Base-by-base conservation (phyloP, 2,329 filamentous ascomycete genomes). In the Fusarium napiforme region DNA sequence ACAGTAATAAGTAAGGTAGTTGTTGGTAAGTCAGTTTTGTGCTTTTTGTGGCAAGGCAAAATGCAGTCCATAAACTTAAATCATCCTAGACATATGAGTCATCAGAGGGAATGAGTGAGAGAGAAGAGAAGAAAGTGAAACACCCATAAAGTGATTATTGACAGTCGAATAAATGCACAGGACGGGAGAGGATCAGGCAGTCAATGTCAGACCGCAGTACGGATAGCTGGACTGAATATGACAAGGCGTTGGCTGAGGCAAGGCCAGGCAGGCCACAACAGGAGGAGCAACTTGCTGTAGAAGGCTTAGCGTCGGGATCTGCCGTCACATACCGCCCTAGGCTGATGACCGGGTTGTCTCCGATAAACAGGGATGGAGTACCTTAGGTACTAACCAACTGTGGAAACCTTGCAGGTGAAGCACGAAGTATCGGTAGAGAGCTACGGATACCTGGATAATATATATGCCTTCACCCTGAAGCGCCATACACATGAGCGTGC, bases 151-250 rank as follows among this genome's bases (percentile, higher is more conserved):
- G 46, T 53, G 49, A 56, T 71, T 60, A 43, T 67, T 62, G 50
- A 55, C 58, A 57, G 45, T 75, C 43, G 53, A 67, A 52, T 40
- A 67, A 67, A 66, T 67, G 65, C 40, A 67, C 36, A 26, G 61
- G 64, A 73, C 55, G 71, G 43, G 58, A 69, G 64, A 69, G 69
- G 68, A 77, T 79, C 73, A 79, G 77, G 77, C 77, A 79, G 65
- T 66, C 61, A 40, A 67, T 43, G 75, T 79, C 76, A 78, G 77
- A 76, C 71, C 64, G 71, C 67, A 78, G 71, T 69, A 28, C 28
- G 28, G 28, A 28, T 28, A 78, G 77, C 75, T 77, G 74, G 63
- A 59, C 60, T 61, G 65, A 43, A 67, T 39, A 67, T 60, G 65
- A 63, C 71, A 64, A 73, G 52, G 75, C 70, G 69, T 73, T 71